A percentile compares a stretch with the other conserved stretches of the same genome.
phyloP scores from a whole-genome alignment of 164 flowering plant genomes.

The Cinnamomum micranthum region DNA sequence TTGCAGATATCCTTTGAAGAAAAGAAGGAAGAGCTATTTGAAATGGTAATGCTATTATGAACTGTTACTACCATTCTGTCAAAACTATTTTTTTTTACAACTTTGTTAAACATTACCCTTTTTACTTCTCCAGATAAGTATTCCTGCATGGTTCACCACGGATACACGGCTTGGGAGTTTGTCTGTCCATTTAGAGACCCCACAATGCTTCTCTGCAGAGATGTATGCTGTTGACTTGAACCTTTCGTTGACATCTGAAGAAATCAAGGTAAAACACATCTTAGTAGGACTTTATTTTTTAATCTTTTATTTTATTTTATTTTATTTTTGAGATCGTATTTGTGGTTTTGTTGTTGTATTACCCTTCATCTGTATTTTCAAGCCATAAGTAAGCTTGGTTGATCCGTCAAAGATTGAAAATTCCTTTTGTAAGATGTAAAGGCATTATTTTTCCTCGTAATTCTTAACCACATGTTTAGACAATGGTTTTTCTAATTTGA shows the following conservation, averaged over 20 bases:
- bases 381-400: not conserved
- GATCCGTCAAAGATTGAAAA: not conserved
- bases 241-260: conserved; percentile 80
- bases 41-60: conserved; percentile 58
- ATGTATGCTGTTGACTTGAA: conserved; percentile 92
- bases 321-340: too few relatives aligned
- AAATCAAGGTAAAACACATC: conserved; percentile 67
- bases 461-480: too few relatives aligned
- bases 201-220: conserved; percentile 97
- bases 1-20: conserved; percentile 88
- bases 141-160: conserved; percentile 95
- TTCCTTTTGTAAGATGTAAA: not conserved
- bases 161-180: conserved; percentile 94
- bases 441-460: too few relatives aligned
- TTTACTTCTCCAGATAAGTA: conserved; percentile 62
- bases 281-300: not conserved
- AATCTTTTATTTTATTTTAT: not conserved
- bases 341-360: not conserved
- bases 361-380: not conserved
- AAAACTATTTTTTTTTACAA: not conserved
- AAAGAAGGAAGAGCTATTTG: conserved; percentile 88
- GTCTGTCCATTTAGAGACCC: conserved; percentile 92
- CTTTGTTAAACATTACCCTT: not conserved
- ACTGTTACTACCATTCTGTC: not conserved
- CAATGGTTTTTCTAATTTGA: too few relatives aligned